Base-by-base conservation (phyloP, 1,284 basidiomycete genomes). In the Cryptococcus sp. region DNA sequence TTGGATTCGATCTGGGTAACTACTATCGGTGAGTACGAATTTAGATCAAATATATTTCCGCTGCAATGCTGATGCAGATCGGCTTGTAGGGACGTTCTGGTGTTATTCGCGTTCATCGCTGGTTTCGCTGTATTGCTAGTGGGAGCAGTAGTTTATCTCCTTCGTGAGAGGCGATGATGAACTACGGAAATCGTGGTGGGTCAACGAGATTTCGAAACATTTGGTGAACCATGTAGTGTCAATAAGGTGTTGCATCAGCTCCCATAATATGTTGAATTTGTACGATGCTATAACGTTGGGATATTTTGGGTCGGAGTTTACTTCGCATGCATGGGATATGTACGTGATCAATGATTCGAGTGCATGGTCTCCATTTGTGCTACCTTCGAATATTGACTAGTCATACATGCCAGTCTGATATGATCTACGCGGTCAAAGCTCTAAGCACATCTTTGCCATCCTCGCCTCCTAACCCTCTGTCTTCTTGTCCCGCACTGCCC, bases 51-150 rank as follows among this genome's bases (percentile, higher is more conserved):
- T n/a, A n/a, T n/a, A n/a, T 38, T 20, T 5, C 19, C 6, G 34
- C 17, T n/a, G n/a, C 8, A 22, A 19, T 44, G n/a, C n/a, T 44
- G 41, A 44, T 44, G n/a, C 41, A 13, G 29, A 34, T 34, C 48
- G 3, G 34, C 26, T 5, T 23, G n/a, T 29, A 79, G 80, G 48
- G 89, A 94, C 67, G 89, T 94, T 5, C 80, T 95, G 26, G 86
- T 93, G 25, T 74, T 92, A 46, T 91, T 93, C 64, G 91, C 84
- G 0, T 94, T 88, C 72, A 87, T 92, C 54, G 86, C 83, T 3
- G 90, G 87, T 0, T 91, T 91, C 66, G 86, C 82, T 0, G 48
- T 86, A 3, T 75, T 84, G 10, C 84, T 93, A 15, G 84, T 92
- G 57, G 81, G 81, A 7, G 78, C 87, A 22, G 90, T 94, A 13